phyloP scores from a whole-genome alignment of 2,329 filamentous ascomycete genomes.

The Nectriaceae sp. region DNA sequence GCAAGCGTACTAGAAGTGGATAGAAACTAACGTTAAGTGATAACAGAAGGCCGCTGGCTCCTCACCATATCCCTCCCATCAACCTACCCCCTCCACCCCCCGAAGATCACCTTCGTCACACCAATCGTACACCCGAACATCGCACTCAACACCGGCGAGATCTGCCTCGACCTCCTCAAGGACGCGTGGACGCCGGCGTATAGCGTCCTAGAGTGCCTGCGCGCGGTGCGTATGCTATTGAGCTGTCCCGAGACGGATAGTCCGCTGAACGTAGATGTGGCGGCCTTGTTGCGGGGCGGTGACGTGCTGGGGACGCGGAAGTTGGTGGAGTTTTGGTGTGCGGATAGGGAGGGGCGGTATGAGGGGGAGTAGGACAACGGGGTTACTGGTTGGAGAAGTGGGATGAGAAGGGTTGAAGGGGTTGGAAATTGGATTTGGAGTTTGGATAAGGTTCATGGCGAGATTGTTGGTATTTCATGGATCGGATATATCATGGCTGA shows the following conservation, averaged over 20 bases:
- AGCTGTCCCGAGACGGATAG: slow-evolving; percentile 69
- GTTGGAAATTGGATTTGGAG: neutral
- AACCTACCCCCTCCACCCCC: slow-evolving; percentile 78
- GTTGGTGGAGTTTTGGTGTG: slow-evolving; percentile 72
- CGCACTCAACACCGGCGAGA: slow-evolving; percentile 73
- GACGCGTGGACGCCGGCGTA: slow-evolving; percentile 85
- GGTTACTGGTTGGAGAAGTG: neutral
- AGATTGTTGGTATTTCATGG: slow-evolving; percentile 1
- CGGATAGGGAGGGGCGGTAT: slow-evolving; percentile 38
- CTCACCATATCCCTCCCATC: slow-evolving; percentile 75
- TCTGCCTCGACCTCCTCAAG: slow-evolving; percentile 86
- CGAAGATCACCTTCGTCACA: slow-evolving; percentile 79
- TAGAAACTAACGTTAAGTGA: neutral
- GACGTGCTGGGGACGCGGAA: slow-evolving; percentile 68
- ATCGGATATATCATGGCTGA: neutral
- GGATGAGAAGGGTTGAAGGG: neutral
- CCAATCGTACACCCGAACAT: slow-evolving; percentile 84
- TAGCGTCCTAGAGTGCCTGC: slow-evolving; percentile 73
- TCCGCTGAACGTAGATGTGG: slow-evolving; percentile 79
- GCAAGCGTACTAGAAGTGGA: no score
- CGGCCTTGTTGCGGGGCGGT: slow-evolving; percentile 67
- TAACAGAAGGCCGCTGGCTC: slow-evolving; percentile 74
- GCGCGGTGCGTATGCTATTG: slow-evolving; percentile 69
- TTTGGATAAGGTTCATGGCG: neutral
- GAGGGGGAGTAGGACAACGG: slow-evolving; percentile 36